These are phyloP conservation scores for Alectoria sarmentosa DNA, from an alignment of 495 filamentous ascomycete species.

Conservation along the genomic window DNA sequence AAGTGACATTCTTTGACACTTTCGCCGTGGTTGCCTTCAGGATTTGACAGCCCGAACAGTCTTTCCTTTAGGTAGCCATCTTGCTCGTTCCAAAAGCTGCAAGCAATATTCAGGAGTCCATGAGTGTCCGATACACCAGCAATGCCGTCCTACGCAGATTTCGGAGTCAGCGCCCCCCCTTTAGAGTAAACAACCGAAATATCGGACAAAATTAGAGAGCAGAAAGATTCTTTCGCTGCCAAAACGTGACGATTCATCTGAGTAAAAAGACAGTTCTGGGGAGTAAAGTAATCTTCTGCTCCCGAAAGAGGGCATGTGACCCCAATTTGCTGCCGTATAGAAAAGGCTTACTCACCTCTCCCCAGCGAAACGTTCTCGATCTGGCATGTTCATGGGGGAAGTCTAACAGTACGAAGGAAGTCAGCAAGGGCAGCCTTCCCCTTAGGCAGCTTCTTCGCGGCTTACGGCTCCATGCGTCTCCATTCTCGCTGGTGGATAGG, in stretches of 20 bases:
- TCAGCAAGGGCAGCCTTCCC: background rate
- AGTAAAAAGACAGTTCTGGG: too few relatives aligned
- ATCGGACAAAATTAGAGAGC: too few relatives aligned
- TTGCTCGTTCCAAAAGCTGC: constrained; percentile 96
- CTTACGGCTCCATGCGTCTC: constrained; percentile 90
- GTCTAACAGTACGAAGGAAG: constrained; percentile 44
- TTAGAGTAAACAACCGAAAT: too few relatives aligned
- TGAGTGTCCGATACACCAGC: constrained; percentile 92
- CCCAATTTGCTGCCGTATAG: too few relatives aligned
- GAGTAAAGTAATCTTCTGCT: too few relatives aligned
- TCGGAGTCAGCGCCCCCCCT: too few relatives aligned
- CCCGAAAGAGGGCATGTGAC: too few relatives aligned
- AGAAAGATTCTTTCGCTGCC: too few relatives aligned
- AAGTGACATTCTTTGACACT: constrained; percentile 95
- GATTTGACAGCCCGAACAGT: constrained; percentile 89
- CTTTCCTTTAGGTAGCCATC: constrained; percentile 93
- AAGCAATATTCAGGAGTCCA: constrained; percentile 82
- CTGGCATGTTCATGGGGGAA: constrained; percentile 89
- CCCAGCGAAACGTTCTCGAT: constrained; percentile 85
- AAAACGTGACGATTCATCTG: too few relatives aligned
- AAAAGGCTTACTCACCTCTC: too few relatives aligned
- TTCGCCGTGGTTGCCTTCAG: constrained; percentile 94
- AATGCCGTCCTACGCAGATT: constrained; percentile 97
- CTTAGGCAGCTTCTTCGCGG: background rate
- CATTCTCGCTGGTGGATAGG: constrained; percentile 48